phyloP scores from a whole-genome alignment of 2,329 filamentous ascomycete genomes.

The Trematosphaeria pertusa region DNA sequence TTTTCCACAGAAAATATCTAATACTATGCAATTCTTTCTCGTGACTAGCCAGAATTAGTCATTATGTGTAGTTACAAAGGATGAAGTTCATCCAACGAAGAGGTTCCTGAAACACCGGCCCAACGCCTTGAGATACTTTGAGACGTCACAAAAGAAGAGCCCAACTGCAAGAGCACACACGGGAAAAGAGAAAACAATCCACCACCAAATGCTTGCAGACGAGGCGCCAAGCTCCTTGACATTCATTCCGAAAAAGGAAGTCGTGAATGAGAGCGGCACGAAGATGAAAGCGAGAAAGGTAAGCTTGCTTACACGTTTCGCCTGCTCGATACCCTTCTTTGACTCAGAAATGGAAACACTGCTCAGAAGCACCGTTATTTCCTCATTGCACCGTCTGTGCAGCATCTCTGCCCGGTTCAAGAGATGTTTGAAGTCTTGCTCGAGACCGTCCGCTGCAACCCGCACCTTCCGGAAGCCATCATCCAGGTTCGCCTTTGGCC shows the following conservation, averaged over 20 bases:
- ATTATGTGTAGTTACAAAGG: too few relatives aligned
- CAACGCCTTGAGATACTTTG: too few relatives aligned
- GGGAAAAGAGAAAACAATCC: too few relatives aligned
- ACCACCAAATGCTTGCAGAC: too few relatives aligned
- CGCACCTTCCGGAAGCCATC: not conserved
- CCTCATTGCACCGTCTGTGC: not conserved
- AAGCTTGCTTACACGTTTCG: not conserved
- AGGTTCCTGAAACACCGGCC: too few relatives aligned
- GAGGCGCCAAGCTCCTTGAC: not conserved
- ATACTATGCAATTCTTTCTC: too few relatives aligned
- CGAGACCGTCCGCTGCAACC: not conserved
- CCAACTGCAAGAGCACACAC: too few relatives aligned
- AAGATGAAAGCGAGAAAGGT: not conserved
- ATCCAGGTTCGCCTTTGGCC: not conserved
- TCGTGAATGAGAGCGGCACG: not conserved
- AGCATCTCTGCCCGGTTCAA: not conserved
- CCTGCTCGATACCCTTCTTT: not conserved
- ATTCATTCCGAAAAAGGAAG: slow-evolving; percentile 4
- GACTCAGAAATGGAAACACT: not conserved
- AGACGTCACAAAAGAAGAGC: too few relatives aligned
- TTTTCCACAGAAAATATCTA: too few relatives aligned
- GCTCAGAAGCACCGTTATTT: not conserved
- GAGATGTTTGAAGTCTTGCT: not conserved
- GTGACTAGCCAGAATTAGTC: too few relatives aligned
- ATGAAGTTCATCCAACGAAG: too few relatives aligned